Evolutionary conservation across 2,329 filamentous ascomycete species (phyloP).

Genomic region (Microdochium trichocladiopsis): DNA sequence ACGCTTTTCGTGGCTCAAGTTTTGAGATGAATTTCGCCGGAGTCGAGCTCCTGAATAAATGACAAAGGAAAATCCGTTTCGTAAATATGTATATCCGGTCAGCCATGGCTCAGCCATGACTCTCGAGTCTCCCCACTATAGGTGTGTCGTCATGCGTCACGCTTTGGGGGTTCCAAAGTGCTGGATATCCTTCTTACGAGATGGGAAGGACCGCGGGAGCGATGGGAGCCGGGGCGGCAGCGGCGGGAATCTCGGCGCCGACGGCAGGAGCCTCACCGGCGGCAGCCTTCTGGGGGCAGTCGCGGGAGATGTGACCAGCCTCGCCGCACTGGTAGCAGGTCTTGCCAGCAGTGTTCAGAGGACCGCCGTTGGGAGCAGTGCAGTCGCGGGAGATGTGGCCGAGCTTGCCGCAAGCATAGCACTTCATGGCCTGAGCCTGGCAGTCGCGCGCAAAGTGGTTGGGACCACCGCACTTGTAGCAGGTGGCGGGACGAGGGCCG

Average conservation of each 20-base stretch:
- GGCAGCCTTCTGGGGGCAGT: slow-evolving; percentile 71
- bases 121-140: neutral
- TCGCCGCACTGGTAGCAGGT: slow-evolving; percentile 98
- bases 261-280: slow-evolving; percentile 37
- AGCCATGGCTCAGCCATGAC: neutral
- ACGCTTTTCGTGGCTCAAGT: neutral
- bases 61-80: neutral
- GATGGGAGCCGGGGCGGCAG: slow-evolving; percentile 21
- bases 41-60: neutral
- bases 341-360: slow-evolving; percentile 93
- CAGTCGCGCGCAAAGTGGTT: slow-evolving; percentile 99
- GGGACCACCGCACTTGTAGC: slow-evolving; percentile 74
- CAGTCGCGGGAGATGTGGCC: slow-evolving; percentile 92
- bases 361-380: slow-evolving; percentile 92
- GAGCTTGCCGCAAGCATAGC: slow-evolving; percentile 93
- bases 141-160: no score
- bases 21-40: neutral
- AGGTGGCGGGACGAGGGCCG: slow-evolving; percentile 61
- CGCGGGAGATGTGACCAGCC: slow-evolving; percentile 90
- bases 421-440: slow-evolving; percentile 98
- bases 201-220: neutral
- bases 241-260: slow-evolving; percentile 35
- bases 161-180: no score
- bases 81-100: neutral
- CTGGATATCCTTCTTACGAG: neutral